Evolutionary conservation across 345 rosid genomes (phyloP).

Genomic region (Camelina hispida): DNA sequence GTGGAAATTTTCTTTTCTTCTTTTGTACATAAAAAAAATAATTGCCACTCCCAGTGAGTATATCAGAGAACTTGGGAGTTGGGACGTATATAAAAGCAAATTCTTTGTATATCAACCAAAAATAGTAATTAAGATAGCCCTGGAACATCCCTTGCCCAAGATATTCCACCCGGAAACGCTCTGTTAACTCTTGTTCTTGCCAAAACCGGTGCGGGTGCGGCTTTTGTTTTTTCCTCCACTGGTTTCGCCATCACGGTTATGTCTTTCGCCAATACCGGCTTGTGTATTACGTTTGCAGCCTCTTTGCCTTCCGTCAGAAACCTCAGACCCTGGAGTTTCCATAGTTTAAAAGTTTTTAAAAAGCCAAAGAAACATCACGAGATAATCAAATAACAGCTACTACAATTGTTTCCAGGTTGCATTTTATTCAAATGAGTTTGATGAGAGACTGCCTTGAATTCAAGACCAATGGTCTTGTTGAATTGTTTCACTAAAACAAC

Average conservation of each 20-base stretch:
- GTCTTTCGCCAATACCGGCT: conserved; percentile 41
- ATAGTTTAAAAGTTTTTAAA: conserved; percentile 27
- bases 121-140: conserved; percentile 15
- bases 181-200: conserved; percentile 65
- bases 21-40: conserved; percentile 12
- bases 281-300: conserved; percentile 39
- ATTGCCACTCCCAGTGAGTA: conserved; percentile 16
- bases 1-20: background rate
- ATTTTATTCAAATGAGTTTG: background rate
- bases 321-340: conserved; percentile 73
- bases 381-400: background rate
- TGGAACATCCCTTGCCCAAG: conserved; percentile 54
- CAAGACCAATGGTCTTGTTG: conserved; percentile 14
- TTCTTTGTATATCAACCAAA: conserved; percentile 23
- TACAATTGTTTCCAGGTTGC: background rate
- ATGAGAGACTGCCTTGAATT: background rate
- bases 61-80: conserved; percentile 29
- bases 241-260: conserved; percentile 33
- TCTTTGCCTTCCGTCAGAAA: conserved; percentile 62
- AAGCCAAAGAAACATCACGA: conserved; percentile 2
- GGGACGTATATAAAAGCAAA: conserved; percentile 10
- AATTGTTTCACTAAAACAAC: background rate
- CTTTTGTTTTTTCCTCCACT: conserved; percentile 36
- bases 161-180: conserved; percentile 68
- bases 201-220: background rate